Percentiles rank a stretch among this genome's conserved stretches.
Evolutionary conservation across 768 basidiomycete genomes (phyloP).

Genomic region (Suillus variegatus): DNA sequence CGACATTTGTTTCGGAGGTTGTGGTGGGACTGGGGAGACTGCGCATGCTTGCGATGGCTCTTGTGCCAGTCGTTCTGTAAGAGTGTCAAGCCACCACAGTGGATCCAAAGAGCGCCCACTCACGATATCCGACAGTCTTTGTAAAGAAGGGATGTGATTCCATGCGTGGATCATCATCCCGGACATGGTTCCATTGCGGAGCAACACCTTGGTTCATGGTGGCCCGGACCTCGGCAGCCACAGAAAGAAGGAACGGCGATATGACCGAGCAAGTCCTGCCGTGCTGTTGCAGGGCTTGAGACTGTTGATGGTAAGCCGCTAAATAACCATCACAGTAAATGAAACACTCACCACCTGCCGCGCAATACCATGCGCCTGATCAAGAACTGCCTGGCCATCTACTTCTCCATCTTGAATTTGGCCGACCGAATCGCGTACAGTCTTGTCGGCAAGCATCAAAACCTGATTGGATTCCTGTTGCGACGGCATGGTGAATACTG

Average conservation of each 20-base stretch:
- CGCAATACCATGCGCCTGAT: neutral
- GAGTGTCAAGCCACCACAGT: neutral
- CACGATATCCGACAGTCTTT: no score
- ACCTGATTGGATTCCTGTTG: no score
- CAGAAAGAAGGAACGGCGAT: neutral
- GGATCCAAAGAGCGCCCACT: neutral
- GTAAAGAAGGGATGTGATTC: neutral
- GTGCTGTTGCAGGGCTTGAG: neutral
- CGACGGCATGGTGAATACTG: no score
- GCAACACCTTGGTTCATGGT: neutral
- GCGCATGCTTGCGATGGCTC: no score
- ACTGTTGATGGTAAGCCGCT: no score
- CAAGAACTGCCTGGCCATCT: neutral
- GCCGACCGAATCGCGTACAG: accelerated
- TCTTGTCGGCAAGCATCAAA: neutral
- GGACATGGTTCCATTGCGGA: neutral
- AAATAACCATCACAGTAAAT: no score
- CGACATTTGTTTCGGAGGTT: no score
- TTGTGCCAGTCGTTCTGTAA: no score
- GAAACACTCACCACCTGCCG: neutral
- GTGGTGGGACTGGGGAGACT: no score
- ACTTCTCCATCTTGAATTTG: accelerated
- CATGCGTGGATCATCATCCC: neutral
- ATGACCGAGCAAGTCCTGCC: neutral
- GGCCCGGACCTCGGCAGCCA: neutral